phyloP scores from a whole-genome alignment of 352 stramenopile genomes.

The Peronospora belbahrii region DNA sequence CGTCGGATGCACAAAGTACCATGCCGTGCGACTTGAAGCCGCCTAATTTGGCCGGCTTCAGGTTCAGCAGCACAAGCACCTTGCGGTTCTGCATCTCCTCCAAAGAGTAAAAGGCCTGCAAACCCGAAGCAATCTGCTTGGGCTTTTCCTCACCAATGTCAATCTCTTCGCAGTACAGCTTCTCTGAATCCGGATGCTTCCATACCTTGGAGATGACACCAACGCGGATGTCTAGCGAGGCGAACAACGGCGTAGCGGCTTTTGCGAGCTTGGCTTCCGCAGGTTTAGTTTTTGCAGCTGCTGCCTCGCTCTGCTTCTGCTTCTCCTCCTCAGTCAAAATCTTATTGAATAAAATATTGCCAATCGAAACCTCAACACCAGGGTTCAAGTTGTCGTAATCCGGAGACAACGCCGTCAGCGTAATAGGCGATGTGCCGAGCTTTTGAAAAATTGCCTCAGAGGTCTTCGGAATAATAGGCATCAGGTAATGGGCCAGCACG shows the following conservation, averaged over 20 bases:
- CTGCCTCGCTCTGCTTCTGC: constrained; percentile 46
- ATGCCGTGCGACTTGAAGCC: constrained; percentile 96
- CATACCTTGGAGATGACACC: constrained; percentile 75
- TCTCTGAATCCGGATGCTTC: constrained; percentile 85
- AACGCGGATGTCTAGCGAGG: constrained; percentile 75
- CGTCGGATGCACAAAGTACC: constrained; percentile 92
- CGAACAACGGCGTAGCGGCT: constrained; percentile 51
- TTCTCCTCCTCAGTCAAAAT: constrained; percentile 73
- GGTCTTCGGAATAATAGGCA: constrained; percentile 90
- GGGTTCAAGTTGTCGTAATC: constrained; percentile 89
- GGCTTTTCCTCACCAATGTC: constrained; percentile 92
- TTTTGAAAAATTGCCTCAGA: constrained; percentile 92
- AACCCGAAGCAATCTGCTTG: constrained; percentile 91
- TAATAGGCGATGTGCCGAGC: constrained; percentile 78
- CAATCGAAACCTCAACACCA: constrained; percentile 87
- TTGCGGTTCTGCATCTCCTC: constrained; percentile 93
- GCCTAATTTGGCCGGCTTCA: constrained; percentile 95
- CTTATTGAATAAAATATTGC: constrained; percentile 94
- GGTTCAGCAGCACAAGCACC: constrained; percentile 96
- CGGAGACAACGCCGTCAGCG: constrained; percentile 65
- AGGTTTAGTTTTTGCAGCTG: constrained; percentile 42
- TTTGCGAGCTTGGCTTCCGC: constrained; percentile 42
- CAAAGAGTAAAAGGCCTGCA: constrained; percentile 91
- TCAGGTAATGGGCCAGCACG: constrained; percentile 92
- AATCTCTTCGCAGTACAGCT: constrained; percentile 99